Percentiles rank a stretch among this genome's conserved stretches.
Conservation (phyloP, 305 asterid species). For the Fraxinus ornus region DNA sequence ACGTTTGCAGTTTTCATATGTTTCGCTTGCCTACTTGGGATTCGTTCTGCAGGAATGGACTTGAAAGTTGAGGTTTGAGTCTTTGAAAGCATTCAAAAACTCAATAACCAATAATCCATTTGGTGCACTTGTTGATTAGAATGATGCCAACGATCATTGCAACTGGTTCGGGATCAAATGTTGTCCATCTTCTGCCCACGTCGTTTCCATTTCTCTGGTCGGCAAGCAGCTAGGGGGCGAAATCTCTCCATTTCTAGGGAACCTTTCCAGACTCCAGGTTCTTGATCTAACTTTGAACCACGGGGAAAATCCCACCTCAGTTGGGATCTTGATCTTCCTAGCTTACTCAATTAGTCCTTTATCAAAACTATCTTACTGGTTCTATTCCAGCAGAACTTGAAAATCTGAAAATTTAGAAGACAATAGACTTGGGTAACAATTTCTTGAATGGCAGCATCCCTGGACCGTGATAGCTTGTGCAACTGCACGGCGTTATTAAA, state of each 20-base stretch:
- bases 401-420: conserved; percentile 35
- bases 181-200: conserved; percentile 28
- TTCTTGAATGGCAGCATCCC: conserved; percentile 61
- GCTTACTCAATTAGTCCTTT: conserved; percentile 41
- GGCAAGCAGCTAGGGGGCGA: conserved; percentile 52
- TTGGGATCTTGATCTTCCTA: conserved; percentile 42
- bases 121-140: conserved; percentile 56
- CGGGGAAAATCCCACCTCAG: conserved; percentile 59
- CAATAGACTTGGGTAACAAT: conserved; percentile 59
- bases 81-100: conserved; percentile 58
- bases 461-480: conserved; percentile 43
- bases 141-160: conserved; percentile 48
- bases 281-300: conserved; percentile 60
- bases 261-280: conserved; percentile 70
- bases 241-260: conserved; percentile 61
- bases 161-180: conserved; percentile 77
- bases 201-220: conserved; percentile 51
- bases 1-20: conserved; percentile 30
- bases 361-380: conserved; percentile 55
- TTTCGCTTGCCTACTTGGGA: conserved; percentile 27
- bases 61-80: conserved; percentile 42
- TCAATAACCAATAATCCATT: conserved; percentile 48
- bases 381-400: conserved; percentile 63
- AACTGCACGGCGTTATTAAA: conserved; percentile 54
- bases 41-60: conserved; percentile 26